Evolutionary conservation across 768 basidiomycete species (phyloP).

Genomic region (Cystobasidium onofrii): DNA sequence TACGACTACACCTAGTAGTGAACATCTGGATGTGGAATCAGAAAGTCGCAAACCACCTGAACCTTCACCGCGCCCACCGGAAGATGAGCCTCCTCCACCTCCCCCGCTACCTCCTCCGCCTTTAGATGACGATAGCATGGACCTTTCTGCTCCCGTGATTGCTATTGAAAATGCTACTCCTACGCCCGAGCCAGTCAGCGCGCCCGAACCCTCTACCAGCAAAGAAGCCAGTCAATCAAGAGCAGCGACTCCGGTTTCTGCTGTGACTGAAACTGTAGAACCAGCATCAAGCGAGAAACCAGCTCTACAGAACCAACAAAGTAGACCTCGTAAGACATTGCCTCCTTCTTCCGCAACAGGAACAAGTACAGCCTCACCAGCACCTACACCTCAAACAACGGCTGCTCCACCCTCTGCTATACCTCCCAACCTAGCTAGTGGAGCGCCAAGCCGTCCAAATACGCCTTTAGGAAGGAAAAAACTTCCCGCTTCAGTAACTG

Average conservation of each 20-base stretch:
- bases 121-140: not conserved
- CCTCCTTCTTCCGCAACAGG: not conserved
- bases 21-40: not conserved
- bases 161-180: not conserved
- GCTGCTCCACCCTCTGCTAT: not conserved
- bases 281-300: not conserved
- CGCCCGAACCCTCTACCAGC: not conserved
- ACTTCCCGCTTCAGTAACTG: constrained; percentile 19
- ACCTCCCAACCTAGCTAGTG: not conserved
- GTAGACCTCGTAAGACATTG: constrained; percentile 7
- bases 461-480: constrained; percentile 15
- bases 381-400: not conserved
- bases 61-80: not conserved
- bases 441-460: not conserved
- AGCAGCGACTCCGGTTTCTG: not conserved
- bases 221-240: not conserved
- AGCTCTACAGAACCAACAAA: not conserved
- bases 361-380: not conserved
- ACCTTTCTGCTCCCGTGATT: not conserved
- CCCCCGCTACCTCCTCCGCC: not conserved
- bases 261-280: not conserved
- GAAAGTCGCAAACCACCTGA: not conserved
- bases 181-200: not conserved
- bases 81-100: constrained; percentile 5
- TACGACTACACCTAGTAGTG: not conserved